Percentiles rank a stretch among this genome's conserved stretches.
Conservation (phyloP, 1,139 yeast species). For the Meyerozyma elateridarum region DNA sequence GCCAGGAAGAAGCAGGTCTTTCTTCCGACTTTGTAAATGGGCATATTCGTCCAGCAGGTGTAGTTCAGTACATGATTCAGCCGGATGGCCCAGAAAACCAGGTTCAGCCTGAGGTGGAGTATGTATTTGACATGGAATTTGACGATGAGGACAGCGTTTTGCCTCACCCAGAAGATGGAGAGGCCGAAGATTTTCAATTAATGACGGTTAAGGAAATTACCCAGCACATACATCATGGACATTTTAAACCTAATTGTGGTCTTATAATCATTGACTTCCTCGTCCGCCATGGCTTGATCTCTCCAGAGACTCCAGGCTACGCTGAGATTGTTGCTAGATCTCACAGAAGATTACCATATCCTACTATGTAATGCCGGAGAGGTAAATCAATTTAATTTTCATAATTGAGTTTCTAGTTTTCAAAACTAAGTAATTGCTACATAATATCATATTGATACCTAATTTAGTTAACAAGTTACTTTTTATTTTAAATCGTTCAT, state of each 20-base stretch:
- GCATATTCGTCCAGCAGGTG: slow-evolving; percentile 54
- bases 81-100: slow-evolving; percentile 39
- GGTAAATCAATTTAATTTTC: background rate
- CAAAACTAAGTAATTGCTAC: too few relatives aligned
- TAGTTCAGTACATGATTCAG: slow-evolving; percentile 58
- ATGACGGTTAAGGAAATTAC: slow-evolving; percentile 57
- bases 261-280: slow-evolving; percentile 76
- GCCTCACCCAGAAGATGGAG: slow-evolving; percentile 82
- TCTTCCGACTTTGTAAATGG: slow-evolving; percentile 41
- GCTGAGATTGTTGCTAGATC: slow-evolving; percentile 51
- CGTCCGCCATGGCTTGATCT: slow-evolving; percentile 70
- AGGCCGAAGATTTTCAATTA: slow-evolving; percentile 68
- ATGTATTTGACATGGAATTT: slow-evolving; percentile 66
- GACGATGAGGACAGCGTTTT: slow-evolving; percentile 37
- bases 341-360: slow-evolving; percentile 72
- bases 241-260: slow-evolving; percentile 89
- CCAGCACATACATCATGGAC: slow-evolving; percentile 40
- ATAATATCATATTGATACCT: too few relatives aligned
- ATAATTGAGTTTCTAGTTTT: background rate
- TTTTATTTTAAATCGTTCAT: too few relatives aligned
- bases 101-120: slow-evolving; percentile 88
- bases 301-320: slow-evolving; percentile 53
- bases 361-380: slow-evolving; percentile 29
- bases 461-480: too few relatives aligned
- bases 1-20: slow-evolving; percentile 90